Base-by-base conservation (phyloP, 306 rosid species). In the Quercus dentata region DNA sequence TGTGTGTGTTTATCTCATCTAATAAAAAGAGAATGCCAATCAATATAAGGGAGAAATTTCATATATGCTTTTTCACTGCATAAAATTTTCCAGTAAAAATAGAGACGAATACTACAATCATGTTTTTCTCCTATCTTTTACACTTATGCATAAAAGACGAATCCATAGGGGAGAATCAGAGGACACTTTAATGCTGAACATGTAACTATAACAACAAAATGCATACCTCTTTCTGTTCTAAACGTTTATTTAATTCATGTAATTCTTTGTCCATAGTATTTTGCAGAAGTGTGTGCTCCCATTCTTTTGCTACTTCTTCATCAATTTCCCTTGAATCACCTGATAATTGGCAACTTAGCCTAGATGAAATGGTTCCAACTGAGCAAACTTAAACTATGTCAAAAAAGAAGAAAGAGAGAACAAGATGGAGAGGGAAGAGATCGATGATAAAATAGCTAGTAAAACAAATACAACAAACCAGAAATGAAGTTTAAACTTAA, bases 261-360 rank as follows among this genome's bases (percentile, higher is more conserved):
- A 96, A 84, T 87, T 96, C 99, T 83, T 90, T 96, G 83, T 93
- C 99, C 99, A 96, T 96, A 69, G 94, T 90, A 86, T 86, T 92
- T 55, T 96, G 98, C 78, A 96, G 86, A 85, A 96, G 97, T 74
- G 92, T 96, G 89, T 96, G 99, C 87, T 96, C 99, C 99, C 97
- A 96, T 73, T 93, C 99, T 86, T 96, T 96, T 41, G 87, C 90
- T 79, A 84, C 99, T 90, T 94, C 98, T 85, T 96, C 92, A 65
- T 89, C 99, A 75, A 96, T 88, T 85, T 93, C 98, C 84, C 86
- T 78, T 21, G 97, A 80, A 78, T 91, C 99, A 58, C 94, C 99
- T 89, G 90, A 78, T 85, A 74, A 64, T 63, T 61, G 79, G 76
- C 77, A 87, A 69, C 54, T 19, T 55, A 11, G 74, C 56, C 64